Percentiles rank a stretch among this genome's conserved stretches.
phyloP scores from a whole-genome alignment of 2,329 filamentous ascomycete species.

The Ophiostoma ips region DNA sequence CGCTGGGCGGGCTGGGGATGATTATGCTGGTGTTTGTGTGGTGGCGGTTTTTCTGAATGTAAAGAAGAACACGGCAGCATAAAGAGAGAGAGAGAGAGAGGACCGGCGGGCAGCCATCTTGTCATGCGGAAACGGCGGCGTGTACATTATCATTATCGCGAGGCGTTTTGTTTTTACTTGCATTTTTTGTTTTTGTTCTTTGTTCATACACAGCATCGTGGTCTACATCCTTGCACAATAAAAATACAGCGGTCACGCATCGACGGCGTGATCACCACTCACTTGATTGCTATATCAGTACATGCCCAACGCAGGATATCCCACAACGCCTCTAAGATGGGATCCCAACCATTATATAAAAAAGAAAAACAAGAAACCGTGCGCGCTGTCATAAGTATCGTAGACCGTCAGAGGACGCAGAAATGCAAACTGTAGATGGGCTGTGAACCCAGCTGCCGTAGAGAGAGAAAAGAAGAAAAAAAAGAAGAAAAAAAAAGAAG shows the following conservation, averaged over 20 bases:
- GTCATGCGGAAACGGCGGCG: too few relatives aligned
- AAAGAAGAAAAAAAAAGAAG: background rate
- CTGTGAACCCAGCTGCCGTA: too few relatives aligned
- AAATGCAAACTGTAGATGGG: too few relatives aligned
- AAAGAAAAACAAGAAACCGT: background rate
- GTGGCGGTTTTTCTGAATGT: conserved; percentile 74
- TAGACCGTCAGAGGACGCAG: background rate
- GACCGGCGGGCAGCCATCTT: too few relatives aligned
- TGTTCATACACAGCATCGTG: background rate
- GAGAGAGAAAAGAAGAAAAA: background rate
- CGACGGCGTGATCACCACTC: too few relatives aligned
- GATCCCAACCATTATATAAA: background rate
- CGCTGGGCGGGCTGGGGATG: conserved; percentile 66
- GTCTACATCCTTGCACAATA: background rate
- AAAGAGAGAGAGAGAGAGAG: background rate
- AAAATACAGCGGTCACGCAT: background rate
- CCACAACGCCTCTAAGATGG: background rate
- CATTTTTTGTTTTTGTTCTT: background rate
- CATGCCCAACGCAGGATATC: background rate
- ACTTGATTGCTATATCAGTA: too few relatives aligned
- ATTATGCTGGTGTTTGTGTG: conserved; percentile 79
- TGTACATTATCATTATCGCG: background rate
- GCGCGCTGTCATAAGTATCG: background rate
- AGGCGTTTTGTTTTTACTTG: background rate
- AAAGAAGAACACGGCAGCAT: too few relatives aligned